phyloP scores from a whole-genome alignment of 2,329 filamentous ascomycete species.

The Penicillium sp. region DNA sequence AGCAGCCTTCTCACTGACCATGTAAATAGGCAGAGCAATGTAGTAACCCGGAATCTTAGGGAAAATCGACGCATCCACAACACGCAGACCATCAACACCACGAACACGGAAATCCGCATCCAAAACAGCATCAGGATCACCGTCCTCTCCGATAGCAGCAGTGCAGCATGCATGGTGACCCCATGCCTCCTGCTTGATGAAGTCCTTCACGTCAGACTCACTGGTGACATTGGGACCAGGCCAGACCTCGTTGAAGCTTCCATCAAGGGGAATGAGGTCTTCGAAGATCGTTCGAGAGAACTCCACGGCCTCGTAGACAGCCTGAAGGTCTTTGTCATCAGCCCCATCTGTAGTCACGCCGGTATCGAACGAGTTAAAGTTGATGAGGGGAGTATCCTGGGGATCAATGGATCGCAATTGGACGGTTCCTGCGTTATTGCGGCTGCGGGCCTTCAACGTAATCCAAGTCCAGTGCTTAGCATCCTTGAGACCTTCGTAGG shows the following conservation, averaged over 20 bases:
- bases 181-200: conserved; percentile 52
- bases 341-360: conserved; percentile 38
- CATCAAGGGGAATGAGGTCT: conserved; percentile 43
- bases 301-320: conserved; percentile 57
- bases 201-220: conserved; percentile 49
- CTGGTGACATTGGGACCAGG: conserved; percentile 45
- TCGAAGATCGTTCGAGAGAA: conserved; percentile 52
- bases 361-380: conserved; percentile 57
- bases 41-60: conserved; percentile 58
- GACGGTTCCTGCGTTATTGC: conserved; percentile 63
- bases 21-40: conserved; percentile 54
- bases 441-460: conserved; percentile 60
- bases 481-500: conserved; percentile 43
- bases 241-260: conserved; percentile 46
- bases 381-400: conserved; percentile 61
- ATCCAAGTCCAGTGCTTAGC: conserved; percentile 48
- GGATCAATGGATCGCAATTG: conserved; percentile 61
- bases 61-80: conserved; percentile 62
- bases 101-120: conserved; percentile 58
- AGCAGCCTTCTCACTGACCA: conserved; percentile 62
- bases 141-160: conserved; percentile 54
- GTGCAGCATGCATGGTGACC: conserved; percentile 60
- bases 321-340: conserved; percentile 53
- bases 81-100: conserved; percentile 56
- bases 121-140: conserved; percentile 55